Percentiles rank a stretch among this genome's conserved stretches.
phyloP scores from a whole-genome alignment of 176 grass and related monocot genomes.

The Hsuehochloa calcarea region DNA sequence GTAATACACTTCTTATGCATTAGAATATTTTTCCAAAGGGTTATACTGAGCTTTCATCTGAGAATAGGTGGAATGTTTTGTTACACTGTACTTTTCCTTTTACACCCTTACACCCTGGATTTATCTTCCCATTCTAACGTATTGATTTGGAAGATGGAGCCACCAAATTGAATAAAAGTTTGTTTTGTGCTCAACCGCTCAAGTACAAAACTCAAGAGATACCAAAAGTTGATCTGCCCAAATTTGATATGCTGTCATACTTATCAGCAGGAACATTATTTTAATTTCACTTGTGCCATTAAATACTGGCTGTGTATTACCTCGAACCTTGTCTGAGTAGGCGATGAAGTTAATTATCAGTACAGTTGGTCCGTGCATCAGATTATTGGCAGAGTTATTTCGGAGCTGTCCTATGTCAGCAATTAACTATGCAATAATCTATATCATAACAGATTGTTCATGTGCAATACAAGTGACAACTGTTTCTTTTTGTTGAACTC shows the following conservation, averaged over 20 bases:
- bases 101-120: not conserved
- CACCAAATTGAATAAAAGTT: not conserved
- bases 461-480: not conserved
- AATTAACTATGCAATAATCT: constrained; percentile 6
- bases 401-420: not conserved
- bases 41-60: not conserved
- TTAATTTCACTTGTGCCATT: not conserved
- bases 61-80: not conserved
- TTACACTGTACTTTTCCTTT: not conserved
- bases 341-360: not conserved
- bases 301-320: not conserved
- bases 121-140: not conserved
- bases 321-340: constrained; percentile 15
- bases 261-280: not conserved
- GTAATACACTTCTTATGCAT: constrained; percentile 15
- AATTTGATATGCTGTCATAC: not conserved
- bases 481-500: constrained; percentile 16
- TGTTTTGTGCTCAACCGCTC: not conserved
- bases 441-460: constrained; percentile 5
- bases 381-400: not conserved
- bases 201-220: not conserved
- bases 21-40: not conserved
- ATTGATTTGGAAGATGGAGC: constrained; percentile 10
- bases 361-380: not conserved
- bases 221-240: not conserved